Conservation (phyloP, 2,329 filamentous ascomycete species). For the Ceratocystis ficicola region DNA sequence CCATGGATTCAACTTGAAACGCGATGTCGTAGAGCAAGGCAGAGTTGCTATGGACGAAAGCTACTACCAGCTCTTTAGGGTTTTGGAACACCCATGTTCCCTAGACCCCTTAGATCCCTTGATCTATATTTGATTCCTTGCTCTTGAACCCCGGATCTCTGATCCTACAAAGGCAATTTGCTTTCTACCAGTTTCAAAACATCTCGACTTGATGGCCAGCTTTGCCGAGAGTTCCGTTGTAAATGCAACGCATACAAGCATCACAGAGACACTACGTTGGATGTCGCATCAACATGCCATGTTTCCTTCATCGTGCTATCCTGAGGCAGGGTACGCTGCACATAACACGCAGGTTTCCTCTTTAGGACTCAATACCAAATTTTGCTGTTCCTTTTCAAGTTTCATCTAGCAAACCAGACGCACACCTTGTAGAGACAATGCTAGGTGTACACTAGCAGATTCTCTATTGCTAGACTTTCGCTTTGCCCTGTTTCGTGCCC, state of each 20-base stretch:
- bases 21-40: neutral
- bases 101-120: too few species aligned
- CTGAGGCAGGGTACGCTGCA: neutral
- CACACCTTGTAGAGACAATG: neutral
- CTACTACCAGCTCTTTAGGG: neutral
- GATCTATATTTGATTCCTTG: neutral
- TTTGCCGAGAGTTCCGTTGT: neutral
- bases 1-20: too few species aligned
- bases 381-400: neutral
- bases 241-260: neutral
- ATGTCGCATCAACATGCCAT: neutral
- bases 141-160: neutral
- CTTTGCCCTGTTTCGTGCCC: too few species aligned
- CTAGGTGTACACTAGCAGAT: neutral
- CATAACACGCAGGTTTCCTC: neutral
- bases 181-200: neutral
- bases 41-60: neutral
- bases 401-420: neutral
- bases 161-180: neutral
- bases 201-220: neutral
- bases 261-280: neutral
- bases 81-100: neutral
- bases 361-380: neutral
- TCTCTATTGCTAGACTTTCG: neutral
- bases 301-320: neutral